Conservation (phyloP, 345 rosid genomes). For the Salix caprea region DNA sequence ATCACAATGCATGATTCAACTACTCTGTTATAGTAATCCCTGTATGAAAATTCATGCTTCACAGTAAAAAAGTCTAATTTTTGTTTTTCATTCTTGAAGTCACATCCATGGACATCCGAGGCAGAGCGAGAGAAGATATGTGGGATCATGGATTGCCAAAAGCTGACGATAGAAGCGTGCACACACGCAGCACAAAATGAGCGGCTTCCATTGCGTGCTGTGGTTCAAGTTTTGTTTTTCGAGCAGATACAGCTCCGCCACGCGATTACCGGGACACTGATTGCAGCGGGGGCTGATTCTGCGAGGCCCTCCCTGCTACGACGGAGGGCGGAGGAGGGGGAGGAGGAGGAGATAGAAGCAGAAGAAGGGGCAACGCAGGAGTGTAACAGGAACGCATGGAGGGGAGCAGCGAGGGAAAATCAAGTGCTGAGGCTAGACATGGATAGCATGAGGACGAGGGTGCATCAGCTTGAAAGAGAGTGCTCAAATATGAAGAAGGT, state of each 20-base stretch:
- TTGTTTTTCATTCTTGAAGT: constrained; percentile 28
- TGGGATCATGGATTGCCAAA: constrained; percentile 81
- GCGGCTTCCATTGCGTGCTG: constrained; percentile 85
- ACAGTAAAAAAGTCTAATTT: background rate
- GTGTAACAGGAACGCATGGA: constrained; percentile 46
- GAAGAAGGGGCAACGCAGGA: constrained; percentile 17
- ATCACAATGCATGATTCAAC: background rate
- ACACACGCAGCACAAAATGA: constrained; percentile 99
- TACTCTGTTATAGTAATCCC: background rate
- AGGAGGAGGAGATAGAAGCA: constrained; percentile 9
- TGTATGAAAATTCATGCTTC: background rate
- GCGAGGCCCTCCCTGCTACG: constrained; percentile 37
- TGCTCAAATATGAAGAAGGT: constrained; percentile 85
- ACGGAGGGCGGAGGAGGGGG: constrained; percentile 20
- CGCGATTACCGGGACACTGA: constrained; percentile 75
- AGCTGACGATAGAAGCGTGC: constrained; percentile 92
- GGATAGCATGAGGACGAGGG: constrained; percentile 98
- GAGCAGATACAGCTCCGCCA: constrained; percentile 93
- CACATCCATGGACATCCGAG: constrained; percentile 89
- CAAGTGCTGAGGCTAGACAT: constrained; percentile 88
- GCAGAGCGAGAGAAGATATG: constrained; percentile 80
- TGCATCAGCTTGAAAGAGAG: constrained; percentile 77
- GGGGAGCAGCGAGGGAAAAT: constrained; percentile 80
- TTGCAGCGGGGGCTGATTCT: constrained; percentile 54
- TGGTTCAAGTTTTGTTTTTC: constrained; percentile 93